Base-by-base conservation (phyloP, 352 stramenopile genomes). In the Pythium sukuiense region DNA sequence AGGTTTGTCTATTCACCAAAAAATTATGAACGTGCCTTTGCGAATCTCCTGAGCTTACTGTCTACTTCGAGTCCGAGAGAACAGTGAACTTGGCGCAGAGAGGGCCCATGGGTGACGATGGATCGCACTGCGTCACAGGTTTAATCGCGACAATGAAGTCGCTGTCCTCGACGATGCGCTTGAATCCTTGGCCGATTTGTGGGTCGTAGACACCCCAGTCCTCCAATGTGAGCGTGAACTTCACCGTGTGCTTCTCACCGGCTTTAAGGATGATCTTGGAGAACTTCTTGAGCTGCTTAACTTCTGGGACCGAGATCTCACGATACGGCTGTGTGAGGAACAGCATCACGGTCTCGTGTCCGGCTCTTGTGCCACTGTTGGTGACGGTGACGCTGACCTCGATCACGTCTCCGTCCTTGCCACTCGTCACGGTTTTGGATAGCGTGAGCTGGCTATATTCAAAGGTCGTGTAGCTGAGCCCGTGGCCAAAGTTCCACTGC, bases 251-350 rank as follows among this genome's bases (percentile, higher is more conserved):
- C 13, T 59, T 20, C 45, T 74, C 65, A 7, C 65, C 66, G 0
- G 64, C 26, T 3, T 46, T 50, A n/a, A 80, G 46, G 24, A 35
- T 32, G 0, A 96, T 74, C 72, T 96, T 96, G 18, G 76, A 63
- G 65, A 94, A 95, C 59, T 85, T 83, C 55, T 87, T 86, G 27
- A 96, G 80, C 63, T 89, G 80, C 70, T 95, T 96, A 26, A 92
- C 81, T 59, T 94, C 87, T 0, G 88, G 88, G 7, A 90, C 80
- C 1, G 87, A 80, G 54, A 87, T 83, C 32, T 71, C 61, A 13
- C 84, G 65, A 27, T 72, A 72, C 24, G 65, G 53, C 27, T 72
- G 56, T 14, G 63, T 72, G 43, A 76, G 16, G 39, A 79, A 81
- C 6, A 81, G 53, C 64, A 81, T 73, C 12, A 79, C 71, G 0